These are phyloP conservation scores for Starmerella scarabaei DNA, from an alignment of 805 yeast species.

Conservation along the genomic window DNA sequence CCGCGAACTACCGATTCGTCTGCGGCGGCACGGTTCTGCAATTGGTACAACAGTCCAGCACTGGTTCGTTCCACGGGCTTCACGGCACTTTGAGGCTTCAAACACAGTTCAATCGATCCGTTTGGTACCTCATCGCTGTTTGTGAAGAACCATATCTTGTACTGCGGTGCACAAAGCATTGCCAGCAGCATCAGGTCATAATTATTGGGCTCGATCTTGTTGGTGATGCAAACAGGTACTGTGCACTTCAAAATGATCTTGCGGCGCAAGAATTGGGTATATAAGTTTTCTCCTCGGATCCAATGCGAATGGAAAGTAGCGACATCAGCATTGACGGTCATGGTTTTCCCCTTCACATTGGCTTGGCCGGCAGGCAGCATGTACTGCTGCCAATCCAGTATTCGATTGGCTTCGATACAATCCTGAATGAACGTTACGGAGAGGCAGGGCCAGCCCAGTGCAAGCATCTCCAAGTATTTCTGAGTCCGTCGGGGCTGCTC, in stretches of 20 bases:
- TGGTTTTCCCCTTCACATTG: slow-evolving; percentile 26
- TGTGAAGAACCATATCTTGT: slow-evolving; percentile 5
- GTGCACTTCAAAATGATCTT: slow-evolving; percentile 10
- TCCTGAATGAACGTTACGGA: slow-evolving; percentile 32
- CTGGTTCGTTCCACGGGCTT: slow-evolving; percentile 1
- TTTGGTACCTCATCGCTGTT: slow-evolving; percentile 6
- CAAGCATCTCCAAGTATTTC: slow-evolving; percentile 63
- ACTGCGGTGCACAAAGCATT: slow-evolving; percentile 10
- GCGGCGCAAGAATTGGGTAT: slow-evolving; percentile 23
- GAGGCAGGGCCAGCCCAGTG: slow-evolving; percentile 81
- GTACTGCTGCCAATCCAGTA: slow-evolving; percentile 40
- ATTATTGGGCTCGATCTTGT: not conserved
- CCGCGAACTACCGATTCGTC: slow-evolving; percentile 13
- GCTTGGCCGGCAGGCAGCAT: slow-evolving; percentile 65
- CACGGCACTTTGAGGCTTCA: not conserved
- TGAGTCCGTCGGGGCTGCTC: slow-evolving; percentile 48
- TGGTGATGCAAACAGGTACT: slow-evolving; percentile 19
- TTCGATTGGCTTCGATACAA: slow-evolving; percentile 28
- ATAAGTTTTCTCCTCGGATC: slow-evolving; percentile 14
- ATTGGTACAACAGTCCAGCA: slow-evolving; percentile 7
- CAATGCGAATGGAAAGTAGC: slow-evolving; percentile 19
- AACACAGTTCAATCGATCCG: slow-evolving; percentile 19
- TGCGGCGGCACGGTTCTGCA: slow-evolving; percentile 11
- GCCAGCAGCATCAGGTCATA: slow-evolving; percentile 10
- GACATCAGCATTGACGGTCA: slow-evolving; percentile 20